Evolutionary conservation across 2,329 filamentous ascomycete species (phyloP), one percentile per base, ranked within the genome.

Genomic region (Arachnomyces sp.): DNA sequence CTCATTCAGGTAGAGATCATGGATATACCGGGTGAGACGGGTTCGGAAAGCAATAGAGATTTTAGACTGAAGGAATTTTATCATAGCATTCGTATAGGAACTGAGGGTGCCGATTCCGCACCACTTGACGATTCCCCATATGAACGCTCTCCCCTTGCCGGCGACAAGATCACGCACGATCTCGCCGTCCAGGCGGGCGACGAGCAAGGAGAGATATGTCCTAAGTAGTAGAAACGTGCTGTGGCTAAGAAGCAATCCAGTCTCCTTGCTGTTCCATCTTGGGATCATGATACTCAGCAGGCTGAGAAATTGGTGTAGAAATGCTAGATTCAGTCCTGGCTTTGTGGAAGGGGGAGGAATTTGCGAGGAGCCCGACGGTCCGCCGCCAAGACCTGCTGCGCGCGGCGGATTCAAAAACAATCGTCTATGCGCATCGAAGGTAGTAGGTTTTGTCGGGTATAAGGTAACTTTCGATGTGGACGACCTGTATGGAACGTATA

Each of bases 21-120:
- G 92, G 39, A 98, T 95, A 61, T 98, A 98, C 52, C 92, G 75
- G 2, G 92, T 98, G 11, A 98, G 73, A 8, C 92, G 80, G 3
- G 92, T 98, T 31, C 92, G 82, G 74, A 98, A 98, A 28, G 93
- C 90, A 50, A 98, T 98, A 5, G 90, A 95, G 39, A 98, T 88
- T 69, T 98, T 98, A 37, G 86, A 90, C 65, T 98, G 90, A 47
- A 98, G 75, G 66, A 86, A 98, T 64, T 96, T 96, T 72, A 98
- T 98, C 84, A 93, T 95, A 40, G 90, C 88, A 62, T 98, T 98
- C 37, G 90, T 95, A 58, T 98, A 98, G 0, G 90, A 94, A 7
- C 89, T 90, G 48, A 96, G 81, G 2, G 85, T 86, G 31, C 92
- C 92, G 28, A 98, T 82, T 3, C 90, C 88, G 49, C 89, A 88